Conservation (phyloP, 108 stramenopile genomes). For the Nitzschia sp. region DNA sequence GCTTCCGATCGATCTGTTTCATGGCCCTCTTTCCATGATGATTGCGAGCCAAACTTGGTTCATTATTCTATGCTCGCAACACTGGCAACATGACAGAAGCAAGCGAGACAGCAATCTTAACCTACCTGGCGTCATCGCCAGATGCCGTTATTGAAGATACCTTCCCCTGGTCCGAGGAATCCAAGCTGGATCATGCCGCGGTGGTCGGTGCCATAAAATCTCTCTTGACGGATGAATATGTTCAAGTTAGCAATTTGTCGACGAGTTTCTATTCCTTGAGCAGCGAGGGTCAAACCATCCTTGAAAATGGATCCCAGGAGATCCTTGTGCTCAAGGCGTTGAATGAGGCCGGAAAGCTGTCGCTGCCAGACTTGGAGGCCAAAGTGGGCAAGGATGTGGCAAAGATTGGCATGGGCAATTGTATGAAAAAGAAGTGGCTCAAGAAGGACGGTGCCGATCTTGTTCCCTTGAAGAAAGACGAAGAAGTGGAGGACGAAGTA, state of each 20-base stretch:
- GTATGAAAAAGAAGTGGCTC: constrained; percentile 94
- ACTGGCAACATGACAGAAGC: constrained; percentile 42
- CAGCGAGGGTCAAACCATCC: constrained; percentile 71
- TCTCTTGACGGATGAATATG: constrained; percentile 81
- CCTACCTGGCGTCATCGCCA: constrained; percentile 59
- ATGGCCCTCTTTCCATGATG: too few species aligned
- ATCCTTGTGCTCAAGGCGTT: constrained; percentile 72
- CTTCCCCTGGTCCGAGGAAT: constrained; percentile 47
- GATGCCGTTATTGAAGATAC: constrained; percentile 79
- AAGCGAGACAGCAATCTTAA: constrained; percentile 69
- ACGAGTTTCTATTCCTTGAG: constrained; percentile 72
- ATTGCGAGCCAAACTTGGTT: too few species aligned
- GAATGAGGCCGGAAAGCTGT: constrained; percentile 59
- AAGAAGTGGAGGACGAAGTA: constrained; percentile 61
- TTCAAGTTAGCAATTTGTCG: constrained; percentile 56
- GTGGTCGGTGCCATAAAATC: constrained; percentile 89
- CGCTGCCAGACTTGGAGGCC: constrained; percentile 62
- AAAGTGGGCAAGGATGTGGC: constrained; percentile 78
- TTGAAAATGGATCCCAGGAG: constrained; percentile 88
- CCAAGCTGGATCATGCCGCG: constrained; percentile 72
- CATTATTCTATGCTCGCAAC: not conserved
- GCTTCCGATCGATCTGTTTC: too few species aligned
- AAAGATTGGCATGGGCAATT: constrained; percentile 95
- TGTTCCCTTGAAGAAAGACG: constrained; percentile 42
- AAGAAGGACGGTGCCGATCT: constrained; percentile 81